Evolutionary conservation across 73 alveolate genomes (phyloP).

Genomic region (Tetrahymena borealis): DNA sequence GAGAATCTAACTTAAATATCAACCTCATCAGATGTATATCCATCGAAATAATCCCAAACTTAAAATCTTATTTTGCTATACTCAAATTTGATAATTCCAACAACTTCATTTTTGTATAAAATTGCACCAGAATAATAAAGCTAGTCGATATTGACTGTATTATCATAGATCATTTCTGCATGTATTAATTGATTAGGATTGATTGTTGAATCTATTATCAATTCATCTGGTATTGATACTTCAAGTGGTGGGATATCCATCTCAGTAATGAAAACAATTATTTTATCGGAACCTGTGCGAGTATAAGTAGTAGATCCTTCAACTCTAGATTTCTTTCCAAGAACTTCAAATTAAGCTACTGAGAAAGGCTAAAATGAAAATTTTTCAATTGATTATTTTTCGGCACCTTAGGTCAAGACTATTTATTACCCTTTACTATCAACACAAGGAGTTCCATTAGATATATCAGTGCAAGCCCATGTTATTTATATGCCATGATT

Average conservation of each 20-base stretch:
- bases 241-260: not conserved
- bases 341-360: not conserved
- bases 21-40: not conserved
- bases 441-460: too few species aligned
- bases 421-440: not conserved
- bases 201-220: not conserved
- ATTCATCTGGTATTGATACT: not conserved
- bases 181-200: not conserved
- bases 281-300: not conserved
- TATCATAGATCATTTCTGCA: not conserved
- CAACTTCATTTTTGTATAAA: not conserved
- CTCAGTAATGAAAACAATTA: not conserved
- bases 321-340: not conserved
- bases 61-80: not conserved
- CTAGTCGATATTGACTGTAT: not conserved
- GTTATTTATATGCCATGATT: not conserved
- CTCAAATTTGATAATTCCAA: not conserved
- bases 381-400: not conserved
- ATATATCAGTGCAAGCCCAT: too few species aligned
- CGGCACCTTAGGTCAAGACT: not conserved
- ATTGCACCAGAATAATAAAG: not conserved
- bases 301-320: not conserved
- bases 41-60: not conserved
- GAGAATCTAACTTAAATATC: not conserved
- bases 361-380: not conserved